Evolutionary conservation across 208 protist genomes (phyloP).

Genomic region (Naegleria lovaniensis): DNA sequence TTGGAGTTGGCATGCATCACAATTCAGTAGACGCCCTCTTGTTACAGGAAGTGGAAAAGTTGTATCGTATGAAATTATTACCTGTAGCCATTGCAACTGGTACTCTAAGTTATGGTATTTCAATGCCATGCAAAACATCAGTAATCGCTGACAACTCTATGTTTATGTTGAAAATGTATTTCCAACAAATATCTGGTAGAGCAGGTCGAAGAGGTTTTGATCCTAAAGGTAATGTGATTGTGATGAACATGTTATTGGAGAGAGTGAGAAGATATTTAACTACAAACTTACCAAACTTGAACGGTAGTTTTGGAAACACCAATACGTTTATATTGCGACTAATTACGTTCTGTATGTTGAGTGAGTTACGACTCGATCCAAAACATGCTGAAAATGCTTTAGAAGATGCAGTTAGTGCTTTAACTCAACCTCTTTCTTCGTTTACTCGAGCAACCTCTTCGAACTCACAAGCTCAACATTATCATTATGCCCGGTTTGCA

Average conservation of each 20-base stretch:
- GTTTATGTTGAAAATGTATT: neutral
- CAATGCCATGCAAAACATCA: constrained; percentile 1
- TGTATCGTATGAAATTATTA: neutral
- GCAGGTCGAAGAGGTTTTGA: constrained; percentile 30
- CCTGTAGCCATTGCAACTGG: neutral
- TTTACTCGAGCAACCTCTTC: neutral
- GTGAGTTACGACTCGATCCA: neutral
- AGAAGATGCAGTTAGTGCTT: neutral
- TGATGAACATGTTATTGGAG: neutral
- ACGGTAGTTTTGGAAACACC: neutral
- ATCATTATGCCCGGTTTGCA: neutral
- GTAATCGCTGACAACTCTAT: neutral
- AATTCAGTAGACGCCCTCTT: neutral
- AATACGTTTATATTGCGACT: constrained; percentile 2
- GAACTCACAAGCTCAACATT: neutral
- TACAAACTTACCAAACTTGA: neutral
- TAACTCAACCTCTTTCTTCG: neutral
- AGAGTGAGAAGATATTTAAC: neutral
- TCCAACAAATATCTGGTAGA: neutral
- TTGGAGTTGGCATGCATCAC: neutral
- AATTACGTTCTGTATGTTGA: neutral
- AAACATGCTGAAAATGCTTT: neutral
- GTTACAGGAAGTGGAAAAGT: neutral
- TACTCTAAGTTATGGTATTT: neutral
- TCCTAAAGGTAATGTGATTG: neutral